phyloP scores from a whole-genome alignment of 768 basidiomycete species.

The Rhodocollybia butyracea region DNA sequence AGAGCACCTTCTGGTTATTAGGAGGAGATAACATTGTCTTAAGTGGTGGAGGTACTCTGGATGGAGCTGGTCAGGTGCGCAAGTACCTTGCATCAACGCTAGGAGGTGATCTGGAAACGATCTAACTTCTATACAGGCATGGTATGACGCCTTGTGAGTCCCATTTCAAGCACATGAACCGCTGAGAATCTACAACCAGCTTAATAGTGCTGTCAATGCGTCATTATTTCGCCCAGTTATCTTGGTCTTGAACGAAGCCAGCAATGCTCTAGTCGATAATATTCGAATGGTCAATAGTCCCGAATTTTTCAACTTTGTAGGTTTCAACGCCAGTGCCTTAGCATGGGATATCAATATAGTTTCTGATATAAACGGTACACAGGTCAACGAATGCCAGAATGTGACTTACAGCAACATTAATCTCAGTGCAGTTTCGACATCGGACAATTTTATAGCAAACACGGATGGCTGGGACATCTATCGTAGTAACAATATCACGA shows the following conservation, averaged over 20 bases:
- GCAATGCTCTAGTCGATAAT: conserved; percentile 42
- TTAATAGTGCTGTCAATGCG: conserved; percentile 45
- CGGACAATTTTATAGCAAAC: conserved; percentile 39
- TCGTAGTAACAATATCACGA: conserved; percentile 46
- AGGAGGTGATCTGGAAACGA: too few species aligned
- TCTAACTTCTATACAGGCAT: too few species aligned
- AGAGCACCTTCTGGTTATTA: conserved; percentile 5
- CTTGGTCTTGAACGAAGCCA: conserved; percentile 50
- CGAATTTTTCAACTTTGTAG: conserved; percentile 50
- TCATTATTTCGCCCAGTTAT: conserved; percentile 51
- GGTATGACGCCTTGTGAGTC: conserved; percentile 54
- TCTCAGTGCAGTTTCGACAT: conserved; percentile 43
- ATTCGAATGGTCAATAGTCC: conserved; percentile 49
- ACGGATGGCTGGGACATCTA: conserved; percentile 69
- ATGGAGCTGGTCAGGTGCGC: conserved; percentile 60
- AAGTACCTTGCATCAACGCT: not conserved
- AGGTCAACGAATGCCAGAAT: conserved; percentile 48
- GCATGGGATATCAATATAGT: not conserved
- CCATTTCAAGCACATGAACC: too few species aligned
- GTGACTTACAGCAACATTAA: conserved; percentile 45
- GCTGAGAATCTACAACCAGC: too few species aligned
- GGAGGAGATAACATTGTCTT: conserved; percentile 11
- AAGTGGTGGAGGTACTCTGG: conserved; percentile 58
- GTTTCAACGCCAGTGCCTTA: not conserved
- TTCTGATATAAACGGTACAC: not conserved